These are phyloP conservation scores for Globisporangium rhizosaccharum DNA, from an alignment of 352 stramenopile species.

Conservation along the genomic window DNA sequence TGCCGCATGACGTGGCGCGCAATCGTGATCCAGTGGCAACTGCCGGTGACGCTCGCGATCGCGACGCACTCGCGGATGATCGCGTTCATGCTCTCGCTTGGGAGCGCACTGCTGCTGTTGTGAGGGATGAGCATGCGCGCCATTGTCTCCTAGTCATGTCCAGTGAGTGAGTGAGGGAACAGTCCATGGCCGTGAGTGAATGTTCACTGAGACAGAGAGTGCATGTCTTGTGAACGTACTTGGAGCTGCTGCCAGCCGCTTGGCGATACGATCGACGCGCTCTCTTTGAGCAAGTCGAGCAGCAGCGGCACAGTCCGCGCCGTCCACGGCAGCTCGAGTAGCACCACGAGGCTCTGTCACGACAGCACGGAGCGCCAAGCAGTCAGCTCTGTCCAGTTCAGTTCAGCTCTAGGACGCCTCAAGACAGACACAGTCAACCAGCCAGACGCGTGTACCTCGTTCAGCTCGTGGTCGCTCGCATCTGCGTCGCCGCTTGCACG, in stretches of 20 bases:
- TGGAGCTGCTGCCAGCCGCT: constrained; percentile 51
- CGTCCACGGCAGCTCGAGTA: constrained; percentile 69
- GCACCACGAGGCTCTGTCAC: constrained; percentile 39
- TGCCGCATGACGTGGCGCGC: constrained; percentile 43
- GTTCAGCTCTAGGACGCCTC: too few relatives aligned
- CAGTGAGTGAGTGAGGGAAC: neutral
- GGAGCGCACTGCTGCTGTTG: constrained; percentile 16
- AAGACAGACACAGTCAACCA: neutral
- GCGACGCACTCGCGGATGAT: constrained; percentile 58
- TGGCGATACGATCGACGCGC: constrained; percentile 31
- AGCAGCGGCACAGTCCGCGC: constrained; percentile 43
- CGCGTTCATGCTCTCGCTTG: constrained; percentile 51
- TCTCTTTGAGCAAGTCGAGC: constrained; percentile 52
- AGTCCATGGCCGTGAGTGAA: neutral
- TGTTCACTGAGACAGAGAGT: neutral
- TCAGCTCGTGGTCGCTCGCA: constrained; percentile 10
- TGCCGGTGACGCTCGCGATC: constrained; percentile 36
- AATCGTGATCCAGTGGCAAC: constrained; percentile 46
- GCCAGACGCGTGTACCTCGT: constrained; percentile 20
- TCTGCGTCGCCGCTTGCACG: neutral
- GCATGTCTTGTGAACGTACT: constrained; percentile 15
- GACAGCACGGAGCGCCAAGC: too few relatives aligned
- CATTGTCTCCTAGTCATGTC: constrained; percentile 32
- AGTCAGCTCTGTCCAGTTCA: too few relatives aligned
- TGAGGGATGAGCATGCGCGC: constrained; percentile 27